Evolutionary conservation across 148 eudicot species (phyloP), one percentile per base, ranked within the genome.

Genomic region (Chenopodium suecicum): DNA sequence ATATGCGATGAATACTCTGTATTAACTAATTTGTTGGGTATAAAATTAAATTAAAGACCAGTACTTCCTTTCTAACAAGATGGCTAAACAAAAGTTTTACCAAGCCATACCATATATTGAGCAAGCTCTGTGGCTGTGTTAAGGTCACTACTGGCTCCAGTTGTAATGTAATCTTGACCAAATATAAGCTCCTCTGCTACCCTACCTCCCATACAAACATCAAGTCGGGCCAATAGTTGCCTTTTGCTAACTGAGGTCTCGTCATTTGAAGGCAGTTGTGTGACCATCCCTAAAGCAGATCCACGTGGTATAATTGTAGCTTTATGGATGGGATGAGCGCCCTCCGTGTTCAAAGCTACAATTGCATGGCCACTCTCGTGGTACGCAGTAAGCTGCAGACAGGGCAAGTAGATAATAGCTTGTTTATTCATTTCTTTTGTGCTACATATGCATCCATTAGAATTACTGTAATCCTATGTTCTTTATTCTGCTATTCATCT

Each of bases 331-430:
- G 98, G 97, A 82, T 91, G 98, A n/a, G 99, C 99, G 47, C 98
- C 99, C 52, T 88, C 94, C 12, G 99, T 96, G 81, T 91, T 89
- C 74, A 94, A 81, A 69, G 99, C 99, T 41, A 94, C 98, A 62
- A 96, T 90, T 72, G 99, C 99, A 85, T 96, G 99, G 32, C 99
- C 99, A 83, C 99, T 94, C 87, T 96, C 99, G 79, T 96, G 99
- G 84, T 94, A 96, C 48, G 99, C 99, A 27, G 99, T 96, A 69
- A 94, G 95, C 98, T 96, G 92, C 69, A 85, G 70, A 44, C 29
- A 56, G 22, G 20, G 60, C 27, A 47, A 50, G 25, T 47, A 70
- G 2, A 29, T 7, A 46, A 79, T 41, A 74, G 27, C 63, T 74
- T 19, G 11, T 29, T 22, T 41, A 68, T 25, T 79, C 50, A 41